Conservation (phyloP, 2,329 filamentous ascomycete species). For the Rhynchosporium graminicola region DNA sequence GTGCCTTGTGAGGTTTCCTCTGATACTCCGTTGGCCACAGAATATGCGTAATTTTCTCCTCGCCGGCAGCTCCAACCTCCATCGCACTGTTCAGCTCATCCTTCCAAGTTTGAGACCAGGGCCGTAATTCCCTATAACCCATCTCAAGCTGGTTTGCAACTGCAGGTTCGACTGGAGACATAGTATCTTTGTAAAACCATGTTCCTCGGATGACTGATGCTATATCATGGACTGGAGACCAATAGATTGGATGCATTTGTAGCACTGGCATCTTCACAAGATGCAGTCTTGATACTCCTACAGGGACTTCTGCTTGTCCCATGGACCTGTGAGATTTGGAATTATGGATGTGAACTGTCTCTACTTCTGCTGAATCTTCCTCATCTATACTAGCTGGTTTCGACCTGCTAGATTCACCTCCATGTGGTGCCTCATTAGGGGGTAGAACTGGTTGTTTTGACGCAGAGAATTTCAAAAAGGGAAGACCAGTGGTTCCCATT, state of each 20-base stretch:
- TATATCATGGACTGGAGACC: slow-evolving; percentile 90
- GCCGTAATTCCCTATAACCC: slow-evolving; percentile 83
- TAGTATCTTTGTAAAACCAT: slow-evolving; percentile 97
- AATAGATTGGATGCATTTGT: slow-evolving; percentile 96
- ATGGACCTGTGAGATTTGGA: slow-evolving; percentile 40
- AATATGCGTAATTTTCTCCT: slow-evolving; percentile 81
- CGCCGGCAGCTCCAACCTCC: slow-evolving; percentile 84
- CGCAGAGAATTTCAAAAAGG: slow-evolving; percentile 48
- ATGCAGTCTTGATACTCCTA: slow-evolving; percentile 88
- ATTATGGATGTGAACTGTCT: slow-evolving; percentile 28
- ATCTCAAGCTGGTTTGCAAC: slow-evolving; percentile 91
- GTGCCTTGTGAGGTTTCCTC: slow-evolving; percentile 39
- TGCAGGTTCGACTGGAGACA: slow-evolving; percentile 81
- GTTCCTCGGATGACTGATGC: slow-evolving; percentile 81
- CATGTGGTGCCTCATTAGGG: neutral
- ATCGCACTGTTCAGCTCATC: slow-evolving; percentile 90
- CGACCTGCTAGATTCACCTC: slow-evolving; percentile 15
- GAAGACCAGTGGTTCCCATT: slow-evolving; percentile 49
- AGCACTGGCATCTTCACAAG: slow-evolving; percentile 80
- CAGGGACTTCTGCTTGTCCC: slow-evolving; percentile 63
- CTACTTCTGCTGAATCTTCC: slow-evolving; percentile 20
- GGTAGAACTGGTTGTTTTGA: slow-evolving; percentile 23
- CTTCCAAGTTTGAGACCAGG: slow-evolving; percentile 89
- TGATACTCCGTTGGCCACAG: slow-evolving; percentile 69
- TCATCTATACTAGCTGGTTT: slow-evolving; percentile 11